A percentile compares a stretch with the other conserved stretches of the same genome.
Evolutionary conservation across 2,329 filamentous ascomycete genomes (phyloP).

Genomic region (Fusarium begoniae): DNA sequence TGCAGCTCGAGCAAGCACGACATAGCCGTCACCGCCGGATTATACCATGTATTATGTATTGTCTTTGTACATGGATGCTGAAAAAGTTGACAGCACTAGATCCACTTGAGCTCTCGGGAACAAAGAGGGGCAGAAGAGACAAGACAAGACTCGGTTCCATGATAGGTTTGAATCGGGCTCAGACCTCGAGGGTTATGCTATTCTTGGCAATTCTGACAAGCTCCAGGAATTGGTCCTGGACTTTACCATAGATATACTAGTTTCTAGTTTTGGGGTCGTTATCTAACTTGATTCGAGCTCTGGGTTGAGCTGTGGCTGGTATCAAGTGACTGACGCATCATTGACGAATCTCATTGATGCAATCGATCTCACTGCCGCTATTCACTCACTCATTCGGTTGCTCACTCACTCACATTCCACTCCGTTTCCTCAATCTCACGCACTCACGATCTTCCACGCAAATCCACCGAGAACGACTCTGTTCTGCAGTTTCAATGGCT

Average conservation of each 20-base stretch:
- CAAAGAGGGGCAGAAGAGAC: background rate
- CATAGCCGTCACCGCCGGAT: constrained; percentile 24
- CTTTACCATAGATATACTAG: constrained; percentile 34
- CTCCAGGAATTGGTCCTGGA: constrained; percentile 24
- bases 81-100: constrained; percentile 4
- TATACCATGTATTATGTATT: background rate
- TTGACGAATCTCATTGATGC: constrained; percentile 32
- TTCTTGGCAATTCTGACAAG: constrained; percentile 16
- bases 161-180: constrained; percentile 4
- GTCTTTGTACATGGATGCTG: background rate
- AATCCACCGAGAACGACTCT: background rate
- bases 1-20: background rate
- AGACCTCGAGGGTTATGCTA: background rate
- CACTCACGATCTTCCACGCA: background rate
- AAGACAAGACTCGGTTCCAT: constrained; percentile 6
- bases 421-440: background rate
- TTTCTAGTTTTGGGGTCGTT: background rate
- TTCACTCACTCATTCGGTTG: background rate
- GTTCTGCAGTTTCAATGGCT: constrained; percentile 2
- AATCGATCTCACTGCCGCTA: constrained; percentile 5
- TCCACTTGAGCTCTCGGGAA: constrained; percentile 8
- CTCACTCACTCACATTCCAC: background rate
- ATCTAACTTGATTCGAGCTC: background rate
- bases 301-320: constrained; percentile 17
- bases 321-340: constrained; percentile 42